These are phyloP conservation scores for Kodamaea sp. DNA, from an alignment of 1,139 yeast species.

Conservation along the genomic window DNA sequence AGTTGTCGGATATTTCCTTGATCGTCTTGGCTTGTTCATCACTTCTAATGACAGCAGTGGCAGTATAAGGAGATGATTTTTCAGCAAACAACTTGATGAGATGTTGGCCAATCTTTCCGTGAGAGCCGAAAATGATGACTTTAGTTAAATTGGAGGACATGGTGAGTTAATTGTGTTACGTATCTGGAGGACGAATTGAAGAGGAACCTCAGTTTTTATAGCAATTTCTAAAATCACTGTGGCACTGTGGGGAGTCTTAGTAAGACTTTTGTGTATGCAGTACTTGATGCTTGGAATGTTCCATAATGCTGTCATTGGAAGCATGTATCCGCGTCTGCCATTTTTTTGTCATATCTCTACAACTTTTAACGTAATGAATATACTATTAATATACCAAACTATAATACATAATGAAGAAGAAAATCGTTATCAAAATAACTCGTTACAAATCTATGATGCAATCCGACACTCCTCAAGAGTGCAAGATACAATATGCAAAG, in stretches of 20 bases:
- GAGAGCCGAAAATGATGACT: conserved; percentile 54
- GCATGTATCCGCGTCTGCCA: too few relatives aligned
- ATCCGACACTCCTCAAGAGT: conserved; percentile 8
- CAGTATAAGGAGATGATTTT: conserved; percentile 25
- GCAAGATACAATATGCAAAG: conserved; percentile 3
- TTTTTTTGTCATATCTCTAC: too few relatives aligned
- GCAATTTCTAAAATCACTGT: not conserved
- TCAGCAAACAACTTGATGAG: conserved; percentile 28
- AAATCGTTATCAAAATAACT: conserved; percentile 9
- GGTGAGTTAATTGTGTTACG: not conserved
- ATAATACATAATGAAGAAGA: conserved; percentile 12
- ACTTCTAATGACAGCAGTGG: conserved; percentile 55
- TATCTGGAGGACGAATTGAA: not conserved
- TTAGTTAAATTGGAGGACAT: conserved; percentile 7
- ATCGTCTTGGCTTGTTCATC: conserved; percentile 42
- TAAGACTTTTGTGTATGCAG: too few relatives aligned
- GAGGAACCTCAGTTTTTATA: not conserved
- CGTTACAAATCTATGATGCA: not conserved
- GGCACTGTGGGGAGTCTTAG: too few relatives aligned
- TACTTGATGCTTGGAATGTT: too few relatives aligned
- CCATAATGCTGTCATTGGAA: too few relatives aligned
- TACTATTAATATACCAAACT: conserved; percentile 6
- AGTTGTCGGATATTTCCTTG: conserved; percentile 24
- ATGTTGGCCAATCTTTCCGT: conserved; percentile 58
- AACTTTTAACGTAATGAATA: conserved; percentile 4